These are phyloP conservation scores for Zymoseptoria tritici DNA, from an alignment of 2,329 filamentous ascomycete species.

Conservation along the genomic window DNA sequence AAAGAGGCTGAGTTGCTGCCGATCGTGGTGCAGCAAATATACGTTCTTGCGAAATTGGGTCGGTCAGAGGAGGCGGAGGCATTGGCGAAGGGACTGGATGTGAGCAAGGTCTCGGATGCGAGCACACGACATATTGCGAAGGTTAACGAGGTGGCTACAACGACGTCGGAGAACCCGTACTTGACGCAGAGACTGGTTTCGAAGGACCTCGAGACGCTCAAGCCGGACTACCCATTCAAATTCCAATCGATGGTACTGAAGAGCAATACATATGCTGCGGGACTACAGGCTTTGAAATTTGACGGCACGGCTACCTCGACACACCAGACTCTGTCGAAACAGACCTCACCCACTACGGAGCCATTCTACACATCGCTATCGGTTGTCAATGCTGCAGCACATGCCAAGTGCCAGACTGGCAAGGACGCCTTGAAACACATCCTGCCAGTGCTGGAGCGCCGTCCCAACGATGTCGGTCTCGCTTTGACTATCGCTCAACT, in stretches of 20 bases:
- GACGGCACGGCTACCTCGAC: slow-evolving; percentile 55
- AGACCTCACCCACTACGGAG: slow-evolving; percentile 36
- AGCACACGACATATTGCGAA: slow-evolving; percentile 60
- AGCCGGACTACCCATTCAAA: slow-evolving; percentile 61
- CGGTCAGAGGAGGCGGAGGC: slow-evolving; percentile 58
- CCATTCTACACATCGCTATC: slow-evolving; percentile 47
- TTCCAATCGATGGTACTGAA: slow-evolving; percentile 58
- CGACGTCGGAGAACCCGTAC: slow-evolving; percentile 54
- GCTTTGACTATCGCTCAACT: slow-evolving; percentile 74
- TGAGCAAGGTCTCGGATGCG: slow-evolving; percentile 57
- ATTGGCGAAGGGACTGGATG: slow-evolving; percentile 55
- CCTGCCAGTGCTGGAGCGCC: slow-evolving; percentile 60
- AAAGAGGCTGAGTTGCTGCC: slow-evolving; percentile 67
- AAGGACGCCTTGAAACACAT: slow-evolving; percentile 64
- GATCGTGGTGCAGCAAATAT: slow-evolving; percentile 69
- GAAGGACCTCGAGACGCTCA: slow-evolving; percentile 45
- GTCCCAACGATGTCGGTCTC: slow-evolving; percentile 73
- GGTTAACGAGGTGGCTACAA: slow-evolving; percentile 53
- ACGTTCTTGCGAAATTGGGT: slow-evolving; percentile 60
- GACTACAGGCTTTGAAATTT: slow-evolving; percentile 61
- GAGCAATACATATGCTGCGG: slow-evolving; percentile 57
- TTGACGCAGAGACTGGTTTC: slow-evolving; percentile 56
- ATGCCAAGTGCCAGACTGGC: slow-evolving; percentile 55
- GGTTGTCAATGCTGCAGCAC: slow-evolving; percentile 66
- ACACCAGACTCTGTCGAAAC: slow-evolving; percentile 41